Evolutionary conservation across 202 grass and related monocot species (phyloP).

Genomic region (Schoenoplectus tabernaemontani): DNA sequence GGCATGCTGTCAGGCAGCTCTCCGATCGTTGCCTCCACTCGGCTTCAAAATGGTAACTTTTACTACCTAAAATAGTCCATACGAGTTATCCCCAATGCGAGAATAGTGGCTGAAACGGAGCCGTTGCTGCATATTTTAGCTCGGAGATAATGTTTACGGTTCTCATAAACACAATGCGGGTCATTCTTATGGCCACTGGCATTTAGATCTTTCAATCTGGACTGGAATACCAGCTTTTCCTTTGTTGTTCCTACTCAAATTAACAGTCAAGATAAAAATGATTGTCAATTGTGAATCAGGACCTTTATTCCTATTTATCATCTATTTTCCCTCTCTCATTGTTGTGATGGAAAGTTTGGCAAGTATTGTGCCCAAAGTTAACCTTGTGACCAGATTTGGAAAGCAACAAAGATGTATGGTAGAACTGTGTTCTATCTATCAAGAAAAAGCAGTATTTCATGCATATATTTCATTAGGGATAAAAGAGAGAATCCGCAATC

Average conservation of each 20-base stretch:
- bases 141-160: background rate
- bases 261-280: background rate
- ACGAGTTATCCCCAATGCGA: slow-evolving; percentile 20
- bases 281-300: background rate
- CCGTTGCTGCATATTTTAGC: background rate
- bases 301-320: background rate
- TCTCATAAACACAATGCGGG: background rate
- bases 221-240: background rate
- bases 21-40: slow-evolving; percentile 82
- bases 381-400: background rate
- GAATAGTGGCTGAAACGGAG: background rate
- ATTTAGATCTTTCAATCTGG: background rate
- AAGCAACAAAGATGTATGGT: background rate
- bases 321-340: background rate
- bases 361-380: background rate
- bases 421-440: background rate
- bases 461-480: background rate
- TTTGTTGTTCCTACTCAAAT: background rate
- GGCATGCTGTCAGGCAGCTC: slow-evolving; percentile 61
- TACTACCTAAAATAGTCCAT: background rate
- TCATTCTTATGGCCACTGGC: background rate
- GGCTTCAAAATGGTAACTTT: slow-evolving; percentile 73
- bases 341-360: background rate
- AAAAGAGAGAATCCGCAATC: background rate
- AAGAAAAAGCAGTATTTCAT: background rate